These are phyloP conservation scores for Lodderomyces oxycetoniae DNA, from an alignment of 1,139 yeast genomes.

Conservation along the genomic window DNA sequence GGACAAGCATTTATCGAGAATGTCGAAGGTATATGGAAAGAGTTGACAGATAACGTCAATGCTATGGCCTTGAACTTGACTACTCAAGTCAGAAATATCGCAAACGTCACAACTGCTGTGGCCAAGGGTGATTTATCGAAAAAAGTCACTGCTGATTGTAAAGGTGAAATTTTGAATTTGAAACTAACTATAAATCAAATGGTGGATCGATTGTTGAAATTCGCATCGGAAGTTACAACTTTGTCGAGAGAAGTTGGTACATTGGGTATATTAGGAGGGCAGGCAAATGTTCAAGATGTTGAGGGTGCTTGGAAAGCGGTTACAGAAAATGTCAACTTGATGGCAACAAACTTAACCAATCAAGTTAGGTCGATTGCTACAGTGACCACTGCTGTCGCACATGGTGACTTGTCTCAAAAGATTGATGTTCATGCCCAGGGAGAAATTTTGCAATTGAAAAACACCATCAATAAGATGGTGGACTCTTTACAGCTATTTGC, in stretches of 20 bases:
- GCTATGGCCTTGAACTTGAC: slow-evolving; percentile 89
- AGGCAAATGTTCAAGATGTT: slow-evolving; percentile 86
- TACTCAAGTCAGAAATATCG: slow-evolving; percentile 83
- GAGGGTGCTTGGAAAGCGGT: slow-evolving; percentile 94
- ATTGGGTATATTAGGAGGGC: slow-evolving; percentile 85
- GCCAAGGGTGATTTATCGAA: slow-evolving; percentile 86
- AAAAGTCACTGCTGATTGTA: slow-evolving; percentile 84
- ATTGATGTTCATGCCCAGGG: slow-evolving; percentile 90
- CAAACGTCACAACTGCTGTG: slow-evolving; percentile 87
- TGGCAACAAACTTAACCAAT: slow-evolving; percentile 85
- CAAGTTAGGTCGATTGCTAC: slow-evolving; percentile 89
- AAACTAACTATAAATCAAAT: slow-evolving; percentile 76
- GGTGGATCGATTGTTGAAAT: slow-evolving; percentile 86
- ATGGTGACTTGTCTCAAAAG: slow-evolving; percentile 83
- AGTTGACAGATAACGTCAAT: slow-evolving; percentile 80
- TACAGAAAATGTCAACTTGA: slow-evolving; percentile 81
- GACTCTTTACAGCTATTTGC: slow-evolving; percentile 85
- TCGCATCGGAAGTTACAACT: slow-evolving; percentile 85
- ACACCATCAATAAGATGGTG: slow-evolving; percentile 86
- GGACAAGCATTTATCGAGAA: slow-evolving; percentile 84
- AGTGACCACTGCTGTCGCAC: slow-evolving; percentile 89
- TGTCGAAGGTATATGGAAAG: slow-evolving; percentile 88
- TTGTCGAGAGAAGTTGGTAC: slow-evolving; percentile 88
- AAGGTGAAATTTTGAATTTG: slow-evolving; percentile 79
- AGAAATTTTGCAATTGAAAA: slow-evolving; percentile 70